A percentile compares a stretch with the other conserved stretches of the same genome.
These are phyloP conservation scores for Diaporthe nobilis DNA, from an alignment of 2,329 filamentous ascomycete species.

Conservation along the genomic window DNA sequence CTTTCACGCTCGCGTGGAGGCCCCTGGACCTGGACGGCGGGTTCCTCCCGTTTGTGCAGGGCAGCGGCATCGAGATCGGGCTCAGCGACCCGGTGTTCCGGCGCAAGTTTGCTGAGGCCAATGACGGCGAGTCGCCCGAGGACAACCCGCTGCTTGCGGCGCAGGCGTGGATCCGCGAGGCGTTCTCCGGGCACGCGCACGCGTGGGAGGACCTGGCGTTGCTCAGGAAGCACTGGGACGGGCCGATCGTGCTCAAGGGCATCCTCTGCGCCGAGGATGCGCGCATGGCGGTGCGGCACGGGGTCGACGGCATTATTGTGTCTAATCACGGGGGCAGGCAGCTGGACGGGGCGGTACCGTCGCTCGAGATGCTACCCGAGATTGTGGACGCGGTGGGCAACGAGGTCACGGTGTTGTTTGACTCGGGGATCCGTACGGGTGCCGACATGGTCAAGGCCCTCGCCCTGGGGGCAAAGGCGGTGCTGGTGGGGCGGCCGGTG, in stretches of 20 bases:
- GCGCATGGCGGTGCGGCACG: conserved; percentile 57
- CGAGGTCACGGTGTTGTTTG: conserved; percentile 72
- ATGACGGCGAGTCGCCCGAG: conserved; percentile 61
- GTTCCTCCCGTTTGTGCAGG: conserved; percentile 72
- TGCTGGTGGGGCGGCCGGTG: conserved; percentile 70
- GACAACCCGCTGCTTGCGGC: conserved; percentile 65
- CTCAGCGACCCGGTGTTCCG: conserved; percentile 78
- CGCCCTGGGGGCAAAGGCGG: conserved; percentile 68
- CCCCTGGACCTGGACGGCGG: conserved; percentile 76
- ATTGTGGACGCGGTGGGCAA: conserved; percentile 74
- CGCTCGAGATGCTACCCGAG: conserved; percentile 70
- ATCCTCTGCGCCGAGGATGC: conserved; percentile 67
- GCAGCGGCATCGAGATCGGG: conserved; percentile 72
- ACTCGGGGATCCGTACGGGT: conserved; percentile 69
- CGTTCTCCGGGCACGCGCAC: conserved; percentile 67
- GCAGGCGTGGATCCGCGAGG: conserved; percentile 64
- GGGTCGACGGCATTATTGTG: conserved; percentile 66
- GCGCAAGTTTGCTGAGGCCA: conserved; percentile 65
- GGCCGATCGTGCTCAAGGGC: conserved; percentile 75
- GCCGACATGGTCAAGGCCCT: conserved; percentile 72
- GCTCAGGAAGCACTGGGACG: conserved; percentile 72
- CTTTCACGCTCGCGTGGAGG: conserved; percentile 77
- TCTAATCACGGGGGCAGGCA: conserved; percentile 72
- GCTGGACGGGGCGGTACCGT: conserved; percentile 67
- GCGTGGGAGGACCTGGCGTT: conserved; percentile 74